Evolutionary conservation across 106 monocot species (phyloP), one percentile per base, ranked within the genome.

Genomic region (Cymbidium sinense): DNA sequence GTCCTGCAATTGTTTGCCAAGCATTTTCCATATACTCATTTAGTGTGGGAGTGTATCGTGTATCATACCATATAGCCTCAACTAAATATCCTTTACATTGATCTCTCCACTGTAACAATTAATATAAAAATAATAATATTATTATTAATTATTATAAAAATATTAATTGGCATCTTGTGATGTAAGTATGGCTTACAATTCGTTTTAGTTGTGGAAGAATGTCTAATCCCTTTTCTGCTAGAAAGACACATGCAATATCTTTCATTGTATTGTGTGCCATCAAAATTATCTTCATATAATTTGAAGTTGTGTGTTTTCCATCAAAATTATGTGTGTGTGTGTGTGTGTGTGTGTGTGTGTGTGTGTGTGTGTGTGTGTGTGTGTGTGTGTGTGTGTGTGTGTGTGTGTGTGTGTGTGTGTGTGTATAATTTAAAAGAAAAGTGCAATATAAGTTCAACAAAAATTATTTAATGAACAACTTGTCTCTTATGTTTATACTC

Each of bases 191-290:
- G 31, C 73, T 73, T 73, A 73, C 73, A 0, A 12, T 2, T 73
- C 73, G 29, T 41, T 37, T 73, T 73, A 73, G n/a, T 15, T 19
- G 21, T 73, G 73, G 73, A 36, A 73, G 73, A 41, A 73, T 25
- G 31, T 73, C 73, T 73, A 73, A n/a, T 20, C n/a, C 39, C 41
- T 41, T 73, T 73, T 19, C 17, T 73, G 3, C 12, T 11, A n/a
- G 41, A n/a, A 25, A 3, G 7, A 7, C 23, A n/a, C 2, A 20
- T 12, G 73, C 39, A n/a, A 73, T 73, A 73, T 73, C 36, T 41
- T 73, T 36, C 35, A 41, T 41, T 41, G 73, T 73, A 29, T 73
- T 73, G 39, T 41, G 39, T 41, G n/a, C 35, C 7, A 21, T 3
- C 6, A 73, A 73, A 10, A 1, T 5, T 37, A n/a, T 73, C 73